Percentiles rank a stretch among this genome's conserved stretches.
phyloP scores from a whole-genome alignment of 2,329 filamentous ascomycete species.

The Phialophora tarda region DNA sequence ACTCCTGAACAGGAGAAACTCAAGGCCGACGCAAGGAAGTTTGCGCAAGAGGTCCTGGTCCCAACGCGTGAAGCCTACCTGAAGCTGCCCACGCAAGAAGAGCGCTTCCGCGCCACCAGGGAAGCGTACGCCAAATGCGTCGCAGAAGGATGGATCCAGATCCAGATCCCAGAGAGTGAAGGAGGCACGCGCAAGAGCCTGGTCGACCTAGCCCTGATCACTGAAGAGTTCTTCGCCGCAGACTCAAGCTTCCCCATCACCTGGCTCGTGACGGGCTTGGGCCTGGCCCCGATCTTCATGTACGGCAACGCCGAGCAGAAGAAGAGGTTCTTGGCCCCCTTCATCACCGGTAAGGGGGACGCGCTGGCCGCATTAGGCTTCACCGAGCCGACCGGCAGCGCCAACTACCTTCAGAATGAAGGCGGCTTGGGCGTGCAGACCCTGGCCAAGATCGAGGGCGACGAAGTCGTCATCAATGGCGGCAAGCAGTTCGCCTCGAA shows the following conservation, averaged over 20 bases:
- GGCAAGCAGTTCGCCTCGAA: conserved; percentile 63
- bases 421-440: conserved; percentile 57
- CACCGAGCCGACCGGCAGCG: conserved; percentile 58
- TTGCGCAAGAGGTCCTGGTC: conserved; percentile 15
- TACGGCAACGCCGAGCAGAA: conserved; percentile 49
- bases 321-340: conserved; percentile 54
- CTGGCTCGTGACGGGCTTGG: conserved; percentile 58
- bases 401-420: conserved; percentile 57
- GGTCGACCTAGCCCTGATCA: conserved; percentile 56
- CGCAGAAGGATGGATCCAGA: conserved; percentile 53
- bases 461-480: conserved; percentile 59
- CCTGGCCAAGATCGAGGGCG: conserved; percentile 54
- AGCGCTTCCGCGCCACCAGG: conserved; percentile 56
- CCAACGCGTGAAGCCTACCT: conserved; percentile 34
- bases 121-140: conserved; percentile 55
- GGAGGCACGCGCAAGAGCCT: conserved; percentile 55
- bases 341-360: conserved; percentile 51
- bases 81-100: conserved; percentile 38
- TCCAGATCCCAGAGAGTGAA: conserved; percentile 51
- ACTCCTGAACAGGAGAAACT: conserved; percentile 14
- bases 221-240: conserved; percentile 60
- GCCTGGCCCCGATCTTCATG: conserved; percentile 58
- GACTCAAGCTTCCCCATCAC: conserved; percentile 59
- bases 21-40: conserved; percentile 15
- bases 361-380: conserved; percentile 58